These are phyloP conservation scores for Phytophthora pinifolia DNA, from an alignment of 352 stramenopile species.

Conservation along the genomic window DNA sequence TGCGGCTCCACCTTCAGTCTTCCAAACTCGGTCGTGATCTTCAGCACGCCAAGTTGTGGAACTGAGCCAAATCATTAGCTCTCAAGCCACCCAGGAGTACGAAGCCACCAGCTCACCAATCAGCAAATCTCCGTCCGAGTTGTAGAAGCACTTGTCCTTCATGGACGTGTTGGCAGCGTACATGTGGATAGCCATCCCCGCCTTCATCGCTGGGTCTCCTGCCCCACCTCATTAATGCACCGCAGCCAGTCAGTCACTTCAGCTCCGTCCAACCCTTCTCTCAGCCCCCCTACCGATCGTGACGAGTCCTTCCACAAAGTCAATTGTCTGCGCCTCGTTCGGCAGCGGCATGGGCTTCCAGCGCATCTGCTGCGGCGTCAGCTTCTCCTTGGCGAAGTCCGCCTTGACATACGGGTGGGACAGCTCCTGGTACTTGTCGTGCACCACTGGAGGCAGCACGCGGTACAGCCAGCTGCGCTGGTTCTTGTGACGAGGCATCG, in stretches of 20 bases:
- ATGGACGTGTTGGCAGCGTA: slow-evolving; percentile 93
- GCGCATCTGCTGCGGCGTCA: slow-evolving; percentile 92
- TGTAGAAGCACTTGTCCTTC: slow-evolving; percentile 92
- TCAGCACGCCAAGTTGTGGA: slow-evolving; percentile 89
- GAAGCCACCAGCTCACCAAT: slow-evolving; percentile 52
- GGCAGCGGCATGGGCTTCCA: slow-evolving; percentile 90
- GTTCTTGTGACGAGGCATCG: slow-evolving; percentile 87
- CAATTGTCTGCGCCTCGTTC: slow-evolving; percentile 41
- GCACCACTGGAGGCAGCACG: slow-evolving; percentile 84
- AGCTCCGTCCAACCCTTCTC: not conserved
- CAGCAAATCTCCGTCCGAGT: slow-evolving; percentile 96
- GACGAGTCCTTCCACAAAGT: slow-evolving; percentile 90
- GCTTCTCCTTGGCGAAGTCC: slow-evolving; percentile 66
- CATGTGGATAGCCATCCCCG: slow-evolving; percentile 93
- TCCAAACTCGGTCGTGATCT: slow-evolving; percentile 94
- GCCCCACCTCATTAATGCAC: slow-evolving; percentile 45
- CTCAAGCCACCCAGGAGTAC: not conserved
- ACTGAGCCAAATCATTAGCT: slow-evolving; percentile 40
- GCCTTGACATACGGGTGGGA: slow-evolving; percentile 54
- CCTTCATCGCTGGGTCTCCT: slow-evolving; percentile 89
- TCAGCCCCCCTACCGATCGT: slow-evolving; percentile 70
- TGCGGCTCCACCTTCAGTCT: slow-evolving; percentile 80
- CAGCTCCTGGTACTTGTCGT: slow-evolving; percentile 68
- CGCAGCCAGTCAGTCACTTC: not conserved
- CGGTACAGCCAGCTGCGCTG: slow-evolving; percentile 94